phyloP scores from a whole-genome alignment of 352 stramenopile genomes.

The Achlya hypogyna region DNA sequence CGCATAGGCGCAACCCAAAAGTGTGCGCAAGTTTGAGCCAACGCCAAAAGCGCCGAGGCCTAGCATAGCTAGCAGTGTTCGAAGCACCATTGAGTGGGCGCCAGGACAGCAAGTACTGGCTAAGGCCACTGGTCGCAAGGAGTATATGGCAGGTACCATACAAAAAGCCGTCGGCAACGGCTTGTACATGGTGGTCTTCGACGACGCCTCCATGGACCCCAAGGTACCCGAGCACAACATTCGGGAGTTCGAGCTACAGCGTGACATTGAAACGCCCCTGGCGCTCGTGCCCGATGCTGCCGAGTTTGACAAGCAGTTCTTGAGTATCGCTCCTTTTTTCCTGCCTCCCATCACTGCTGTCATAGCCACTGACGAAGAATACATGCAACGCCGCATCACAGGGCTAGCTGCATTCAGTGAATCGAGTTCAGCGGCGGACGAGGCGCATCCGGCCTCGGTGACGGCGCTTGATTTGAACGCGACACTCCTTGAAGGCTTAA shows the following conservation, averaged over 20 bases:
- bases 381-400: neutral
- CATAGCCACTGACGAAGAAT: neutral
- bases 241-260: neutral
- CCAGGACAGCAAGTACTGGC: neutral
- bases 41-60: neutral
- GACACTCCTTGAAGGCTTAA: neutral
- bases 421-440: neutral
- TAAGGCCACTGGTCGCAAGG: neutral
- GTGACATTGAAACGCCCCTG: neutral
- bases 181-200: slow-evolving; percentile 1
- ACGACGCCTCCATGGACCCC: neutral
- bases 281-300: too few relatives aligned
- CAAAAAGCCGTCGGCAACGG: neutral
- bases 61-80: neutral
- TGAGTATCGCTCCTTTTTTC: too few relatives aligned
- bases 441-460: neutral
- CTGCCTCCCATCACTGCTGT: too few relatives aligned
- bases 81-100: neutral
- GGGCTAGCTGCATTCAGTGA: neutral
- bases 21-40: slow-evolving; percentile 1
- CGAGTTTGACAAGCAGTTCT: too few relatives aligned
- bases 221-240: slow-evolving; percentile 1
- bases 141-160: neutral
- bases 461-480: neutral
- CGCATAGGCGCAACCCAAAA: slow-evolving; percentile 3